Evolutionary conservation across 108 stramenopile genomes (phyloP).

Genomic region (Epipyxis sp.): DNA sequence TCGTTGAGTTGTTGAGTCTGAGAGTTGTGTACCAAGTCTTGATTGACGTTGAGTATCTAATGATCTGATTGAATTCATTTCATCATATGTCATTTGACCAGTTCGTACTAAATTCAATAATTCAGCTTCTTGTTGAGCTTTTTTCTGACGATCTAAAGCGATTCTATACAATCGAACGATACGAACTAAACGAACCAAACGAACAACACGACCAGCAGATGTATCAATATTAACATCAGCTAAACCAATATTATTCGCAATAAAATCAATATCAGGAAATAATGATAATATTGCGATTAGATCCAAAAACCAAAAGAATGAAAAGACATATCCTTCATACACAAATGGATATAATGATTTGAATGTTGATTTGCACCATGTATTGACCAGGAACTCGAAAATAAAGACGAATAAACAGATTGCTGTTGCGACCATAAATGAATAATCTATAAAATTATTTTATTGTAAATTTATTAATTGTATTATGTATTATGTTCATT

Average conservation of each 20-base stretch:
- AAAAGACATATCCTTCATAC: constrained; percentile 30
- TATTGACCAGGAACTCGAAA: neutral
- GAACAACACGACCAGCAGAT: neutral
- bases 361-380: constrained; percentile 17
- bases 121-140: neutral
- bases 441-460: no score
- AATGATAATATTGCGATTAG: constrained; percentile 6
- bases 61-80: neutral
- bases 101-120: neutral
- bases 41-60: neutral
- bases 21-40: neutral
- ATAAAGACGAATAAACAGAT: constrained; percentile 25
- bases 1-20: constrained; percentile 19
- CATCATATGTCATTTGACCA: constrained; percentile 7
- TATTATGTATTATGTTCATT: neutral
- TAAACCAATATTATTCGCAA: constrained; percentile 3
- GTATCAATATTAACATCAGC: neutral
- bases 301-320: constrained; percentile 30
- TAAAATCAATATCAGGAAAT: constrained; percentile 12
- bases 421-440: no score
- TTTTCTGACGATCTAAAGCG: neutral
- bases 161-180: constrained; percentile 10
- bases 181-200: constrained; percentile 21
- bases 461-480: neutral
- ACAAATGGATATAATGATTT: neutral